Conservation (phyloP, 352 stramenopile species). For the Pythium folliculosum region DNA sequence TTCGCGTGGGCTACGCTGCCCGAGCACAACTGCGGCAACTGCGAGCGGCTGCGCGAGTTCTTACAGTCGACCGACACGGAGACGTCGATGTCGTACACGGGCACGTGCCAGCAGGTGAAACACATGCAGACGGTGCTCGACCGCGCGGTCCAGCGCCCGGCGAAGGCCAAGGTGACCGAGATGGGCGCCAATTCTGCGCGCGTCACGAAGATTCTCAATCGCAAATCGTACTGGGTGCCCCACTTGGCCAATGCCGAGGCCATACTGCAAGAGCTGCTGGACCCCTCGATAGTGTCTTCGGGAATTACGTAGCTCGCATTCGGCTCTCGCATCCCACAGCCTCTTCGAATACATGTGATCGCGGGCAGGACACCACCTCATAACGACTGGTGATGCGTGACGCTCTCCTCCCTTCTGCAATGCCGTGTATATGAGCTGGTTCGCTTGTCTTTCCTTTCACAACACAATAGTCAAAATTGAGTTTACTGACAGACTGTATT, state of each 20-base stretch:
- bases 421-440: no score
- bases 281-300: no score
- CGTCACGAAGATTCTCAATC: not conserved
- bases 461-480: no score
- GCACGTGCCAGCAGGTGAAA: not conserved
- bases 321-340: no score
- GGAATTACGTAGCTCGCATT: no score
- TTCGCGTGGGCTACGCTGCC: not conserved
- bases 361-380: no score
- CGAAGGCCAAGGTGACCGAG: not conserved
- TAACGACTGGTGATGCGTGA: no score
- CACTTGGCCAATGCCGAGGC: not conserved
- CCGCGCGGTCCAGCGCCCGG: not conserved
- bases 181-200: not conserved
- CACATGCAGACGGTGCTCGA: not conserved
- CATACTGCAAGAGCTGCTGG: not conserved
- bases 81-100: not conserved
- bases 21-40: not conserved
- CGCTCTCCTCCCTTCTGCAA: no score
- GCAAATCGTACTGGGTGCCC: no score
- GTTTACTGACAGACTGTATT: no score
- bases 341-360: no score
- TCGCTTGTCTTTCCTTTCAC: no score
- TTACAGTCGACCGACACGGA: not conserved
- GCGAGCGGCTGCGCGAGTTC: not conserved